A percentile compares a stretch with the other conserved stretches of the same genome.
phyloP scores from a whole-genome alignment of 306 rosid genomes.

The Ammopiptanthus mongolicus region DNA sequence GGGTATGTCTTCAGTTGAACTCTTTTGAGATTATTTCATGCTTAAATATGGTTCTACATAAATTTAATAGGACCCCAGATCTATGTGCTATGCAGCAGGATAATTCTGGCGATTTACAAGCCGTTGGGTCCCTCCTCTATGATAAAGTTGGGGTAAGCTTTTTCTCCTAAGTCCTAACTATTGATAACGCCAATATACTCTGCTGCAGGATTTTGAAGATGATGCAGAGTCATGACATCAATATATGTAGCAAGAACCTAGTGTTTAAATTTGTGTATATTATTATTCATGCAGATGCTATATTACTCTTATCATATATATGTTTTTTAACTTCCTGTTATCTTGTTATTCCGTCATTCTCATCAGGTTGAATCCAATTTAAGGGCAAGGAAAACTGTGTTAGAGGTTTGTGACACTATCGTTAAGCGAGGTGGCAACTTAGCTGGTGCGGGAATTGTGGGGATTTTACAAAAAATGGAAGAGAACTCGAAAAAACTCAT shows the following conservation, averaged over 20 bases:
- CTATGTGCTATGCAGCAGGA: constrained; percentile 83
- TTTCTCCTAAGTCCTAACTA: constrained; percentile 1
- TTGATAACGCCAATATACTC: background rate
- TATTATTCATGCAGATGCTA: background rate
- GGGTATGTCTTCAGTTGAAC: background rate
- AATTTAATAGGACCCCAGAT: constrained; percentile 69
- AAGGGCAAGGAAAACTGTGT: constrained; percentile 55
- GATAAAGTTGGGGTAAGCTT: constrained; percentile 64
- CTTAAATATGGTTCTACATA: background rate
- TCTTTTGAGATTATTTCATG: background rate
- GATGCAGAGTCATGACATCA: background rate
- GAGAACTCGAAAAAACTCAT: constrained; percentile 53
- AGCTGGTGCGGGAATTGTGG: constrained; percentile 96
- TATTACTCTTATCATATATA: background rate
- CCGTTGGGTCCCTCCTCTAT: constrained; percentile 60
- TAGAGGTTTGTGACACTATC: constrained; percentile 83
- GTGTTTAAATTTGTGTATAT: background rate
- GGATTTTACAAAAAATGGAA: constrained; percentile 81
- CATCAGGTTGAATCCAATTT: constrained; percentile 59
- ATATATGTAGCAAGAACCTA: background rate
- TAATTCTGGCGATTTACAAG: constrained; percentile 62
- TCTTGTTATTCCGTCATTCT: background rate
- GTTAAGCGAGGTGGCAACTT: constrained; percentile 84
- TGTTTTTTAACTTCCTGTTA: background rate
- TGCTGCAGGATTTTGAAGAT: background rate